A percentile compares a stretch with the other conserved stretches of the same genome.
phyloP scores from a whole-genome alignment of 805 yeast genomes.

The Zygosaccharomyces bailii region DNA sequence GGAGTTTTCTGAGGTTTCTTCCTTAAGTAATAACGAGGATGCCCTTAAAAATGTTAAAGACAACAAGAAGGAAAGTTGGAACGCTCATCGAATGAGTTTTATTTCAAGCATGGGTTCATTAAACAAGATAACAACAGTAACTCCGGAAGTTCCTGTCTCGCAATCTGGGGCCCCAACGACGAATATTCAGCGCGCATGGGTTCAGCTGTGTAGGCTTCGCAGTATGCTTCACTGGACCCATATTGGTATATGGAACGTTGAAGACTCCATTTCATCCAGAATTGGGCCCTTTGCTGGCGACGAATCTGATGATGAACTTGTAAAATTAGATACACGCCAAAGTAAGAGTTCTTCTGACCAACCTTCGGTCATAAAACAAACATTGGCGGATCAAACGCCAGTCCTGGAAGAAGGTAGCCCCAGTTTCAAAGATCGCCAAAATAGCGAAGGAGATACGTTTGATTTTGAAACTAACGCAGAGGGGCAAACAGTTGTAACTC shows the following conservation, averaged over 20 bases:
- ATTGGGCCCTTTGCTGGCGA: slow-evolving; percentile 27
- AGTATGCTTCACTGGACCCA: slow-evolving; percentile 80
- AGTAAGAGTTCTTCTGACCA: neutral
- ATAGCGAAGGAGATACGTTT: slow-evolving; percentile 19
- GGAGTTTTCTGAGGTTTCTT: slow-evolving; percentile 17
- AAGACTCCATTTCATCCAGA: slow-evolving; percentile 27
- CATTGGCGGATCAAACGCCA: neutral
- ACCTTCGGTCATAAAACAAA: slow-evolving; percentile 2
- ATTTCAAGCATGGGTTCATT: slow-evolving; percentile 24
- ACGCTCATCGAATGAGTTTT: slow-evolving; percentile 29
- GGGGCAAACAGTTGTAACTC: slow-evolving; percentile 1
- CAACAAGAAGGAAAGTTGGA: slow-evolving; percentile 23
- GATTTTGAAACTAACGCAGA: slow-evolving; percentile 22
- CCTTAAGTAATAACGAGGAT: slow-evolving; percentile 7
- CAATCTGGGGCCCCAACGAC: slow-evolving; percentile 32
- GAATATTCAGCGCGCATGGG: slow-evolving; percentile 54
- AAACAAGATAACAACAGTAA: slow-evolving; percentile 16
- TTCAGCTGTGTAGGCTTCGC: slow-evolving; percentile 59
- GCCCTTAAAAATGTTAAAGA: neutral
- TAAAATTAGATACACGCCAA: neutral
- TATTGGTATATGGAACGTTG: slow-evolving; percentile 70
- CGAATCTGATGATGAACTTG: slow-evolving; percentile 7
- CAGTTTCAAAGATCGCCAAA: slow-evolving; percentile 4
- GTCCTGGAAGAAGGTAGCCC: neutral
- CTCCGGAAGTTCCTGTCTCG: slow-evolving; percentile 14